Evolutionary conservation across 2,329 filamentous ascomycete genomes (phyloP), one percentile per base, ranked within the genome.

Genomic region (Colletotrichum musae): DNA sequence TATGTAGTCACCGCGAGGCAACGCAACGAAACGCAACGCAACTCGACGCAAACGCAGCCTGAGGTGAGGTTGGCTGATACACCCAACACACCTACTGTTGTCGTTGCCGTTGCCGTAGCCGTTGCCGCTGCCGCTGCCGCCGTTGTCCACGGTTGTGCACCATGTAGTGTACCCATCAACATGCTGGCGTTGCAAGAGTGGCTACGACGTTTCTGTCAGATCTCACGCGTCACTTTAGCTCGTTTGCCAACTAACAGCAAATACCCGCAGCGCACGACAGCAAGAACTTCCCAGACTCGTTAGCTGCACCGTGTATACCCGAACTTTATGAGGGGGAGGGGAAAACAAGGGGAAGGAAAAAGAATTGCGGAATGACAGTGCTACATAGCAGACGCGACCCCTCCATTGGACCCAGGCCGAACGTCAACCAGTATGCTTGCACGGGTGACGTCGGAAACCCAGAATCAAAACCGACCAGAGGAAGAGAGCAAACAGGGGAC

Each of bases 181-280:
- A 36, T 36, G 43, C 59, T 43, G 60, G 53, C 15, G 60, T 62
- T 64, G 61, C 62, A 50, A 59, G 56, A 52, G 54, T 66, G 59
- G 66, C 54, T 50, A 59, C 66, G 61, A 45, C 48, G 15, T 24
- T 56, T 48, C 43, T 66, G 66, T 69, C 61, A 69, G 61, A 66
- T 69, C 41, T 69, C 54, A 69, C 66, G 65, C 41, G 56, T 66
- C 66, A 69, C 58, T 32, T 65, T 36, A 26, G 41, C 48, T 65
- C 28, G 56, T 60, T 69, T 69, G 61, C 36, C 66, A 43, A 60
- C 61, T 50, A 69, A 39, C 48, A 68, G 47, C 51, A 68, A 36
- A 48, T 56, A 51, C 36, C 32, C 15, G 56, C 63, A 60, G 60
- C 54, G 61, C 61, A 60, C 45, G 50, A 45, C 50, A 51, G 53